These are phyloP conservation scores for Colletotrichum nymphaeae DNA, from an alignment of 2,329 filamentous ascomycete species.

Conservation along the genomic window DNA sequence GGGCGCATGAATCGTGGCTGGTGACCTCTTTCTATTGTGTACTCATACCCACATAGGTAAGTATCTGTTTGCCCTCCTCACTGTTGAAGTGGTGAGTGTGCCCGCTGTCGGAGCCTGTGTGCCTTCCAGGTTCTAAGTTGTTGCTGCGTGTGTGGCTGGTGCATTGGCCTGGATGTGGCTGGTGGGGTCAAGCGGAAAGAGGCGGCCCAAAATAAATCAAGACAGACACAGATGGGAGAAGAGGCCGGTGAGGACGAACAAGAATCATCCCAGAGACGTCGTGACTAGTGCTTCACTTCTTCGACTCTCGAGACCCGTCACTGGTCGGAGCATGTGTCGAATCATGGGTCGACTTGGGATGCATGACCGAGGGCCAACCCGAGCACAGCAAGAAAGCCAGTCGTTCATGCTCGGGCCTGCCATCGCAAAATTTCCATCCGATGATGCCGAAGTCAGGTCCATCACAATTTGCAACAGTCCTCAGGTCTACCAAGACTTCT, in stretches of 20 bases:
- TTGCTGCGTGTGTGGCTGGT: background rate
- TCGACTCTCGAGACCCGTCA: background rate
- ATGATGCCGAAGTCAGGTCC: slow-evolving; percentile 23
- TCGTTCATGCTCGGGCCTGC: slow-evolving; percentile 1
- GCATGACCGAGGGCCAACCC: background rate
- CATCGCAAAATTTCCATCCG: slow-evolving; percentile 35
- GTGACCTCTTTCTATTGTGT: background rate
- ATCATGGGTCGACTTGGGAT: background rate
- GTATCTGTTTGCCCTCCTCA: background rate
- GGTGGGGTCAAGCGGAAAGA: background rate
- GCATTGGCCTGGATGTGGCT: background rate
- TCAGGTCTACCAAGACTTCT: background rate
- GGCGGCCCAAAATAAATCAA: background rate
- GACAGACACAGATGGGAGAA: background rate
- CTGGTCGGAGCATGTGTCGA: background rate
- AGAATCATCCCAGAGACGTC: background rate
- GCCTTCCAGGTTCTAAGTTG: background rate
- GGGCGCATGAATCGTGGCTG: slow-evolving; percentile 29
- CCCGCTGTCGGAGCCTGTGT: background rate
- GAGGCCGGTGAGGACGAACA: background rate
- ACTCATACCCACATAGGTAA: background rate
- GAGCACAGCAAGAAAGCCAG: background rate
- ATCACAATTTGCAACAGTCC: slow-evolving; percentile 15
- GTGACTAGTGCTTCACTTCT: background rate
- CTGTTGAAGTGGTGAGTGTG: background rate